Evolutionary conservation across 495 filamentous ascomycete species (phyloP).

Genomic region (Chlorociboria aeruginascens): DNA sequence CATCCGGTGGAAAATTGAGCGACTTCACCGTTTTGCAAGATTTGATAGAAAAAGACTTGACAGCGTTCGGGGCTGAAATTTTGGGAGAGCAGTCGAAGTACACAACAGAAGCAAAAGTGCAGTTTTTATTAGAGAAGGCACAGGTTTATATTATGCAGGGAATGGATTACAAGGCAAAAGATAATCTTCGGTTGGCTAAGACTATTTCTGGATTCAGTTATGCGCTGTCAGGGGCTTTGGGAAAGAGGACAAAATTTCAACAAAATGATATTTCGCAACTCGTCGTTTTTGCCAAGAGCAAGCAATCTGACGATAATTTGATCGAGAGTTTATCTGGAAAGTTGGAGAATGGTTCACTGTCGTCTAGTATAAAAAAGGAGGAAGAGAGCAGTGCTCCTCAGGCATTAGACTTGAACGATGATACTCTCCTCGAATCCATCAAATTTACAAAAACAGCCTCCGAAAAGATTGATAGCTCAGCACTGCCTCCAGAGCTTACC

Average conservation of each 20-base stretch:
- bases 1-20: slow-evolving; percentile 10
- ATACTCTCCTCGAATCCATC: slow-evolving; percentile 83
- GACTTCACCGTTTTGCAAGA: slow-evolving; percentile 28
- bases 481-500: slow-evolving; percentile 45
- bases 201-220: slow-evolving; percentile 59
- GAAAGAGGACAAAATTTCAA: slow-evolving; percentile 90
- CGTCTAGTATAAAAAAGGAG: no score
- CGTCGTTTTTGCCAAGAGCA: slow-evolving; percentile 79
- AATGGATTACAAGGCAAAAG: slow-evolving; percentile 60
- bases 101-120: slow-evolving; percentile 34
- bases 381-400: slow-evolving; percentile 33
- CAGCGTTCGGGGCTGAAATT: slow-evolving; percentile 30
- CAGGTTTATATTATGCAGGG: slow-evolving; percentile 79
- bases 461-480: slow-evolving; percentile 27
- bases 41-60: slow-evolving; percentile 34
- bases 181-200: slow-evolving; percentile 56
- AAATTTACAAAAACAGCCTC: slow-evolving; percentile 49
- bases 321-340: neutral
- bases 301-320: slow-evolving; percentile 11
- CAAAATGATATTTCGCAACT: slow-evolving; percentile 81
- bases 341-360: neutral
- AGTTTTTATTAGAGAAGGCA: slow-evolving; percentile 69
- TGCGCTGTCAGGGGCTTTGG: slow-evolving; percentile 71
- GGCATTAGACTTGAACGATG: slow-evolving; percentile 71
- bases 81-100: slow-evolving; percentile 21